Conservation (phyloP, 2,329 filamentous ascomycete species). For the Microcyclospora pomicola region DNA sequence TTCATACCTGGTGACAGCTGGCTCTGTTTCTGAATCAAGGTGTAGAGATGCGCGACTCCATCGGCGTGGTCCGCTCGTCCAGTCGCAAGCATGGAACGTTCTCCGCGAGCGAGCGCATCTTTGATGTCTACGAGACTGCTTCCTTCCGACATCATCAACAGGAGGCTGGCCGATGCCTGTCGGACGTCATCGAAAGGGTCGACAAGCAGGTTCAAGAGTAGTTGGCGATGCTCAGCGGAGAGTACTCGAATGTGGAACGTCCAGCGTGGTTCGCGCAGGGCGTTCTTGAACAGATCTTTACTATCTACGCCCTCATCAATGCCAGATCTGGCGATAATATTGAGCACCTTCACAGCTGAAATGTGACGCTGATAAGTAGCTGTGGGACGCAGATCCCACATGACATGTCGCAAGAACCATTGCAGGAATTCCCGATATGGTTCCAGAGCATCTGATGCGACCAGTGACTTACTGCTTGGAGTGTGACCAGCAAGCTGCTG, state of each 20-base stretch:
- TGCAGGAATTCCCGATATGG: slow-evolving; percentile 41
- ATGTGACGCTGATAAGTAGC: slow-evolving; percentile 85
- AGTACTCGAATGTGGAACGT: slow-evolving; percentile 34
- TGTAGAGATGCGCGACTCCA: slow-evolving; percentile 65
- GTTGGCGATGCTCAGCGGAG: slow-evolving; percentile 35
- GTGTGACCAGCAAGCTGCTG: background rate
- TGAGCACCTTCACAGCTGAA: slow-evolving; percentile 58
- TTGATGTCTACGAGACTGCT: background rate
- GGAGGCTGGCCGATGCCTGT: slow-evolving; percentile 30
- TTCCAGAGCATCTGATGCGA: slow-evolving; percentile 1
- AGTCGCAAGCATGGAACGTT: slow-evolving; percentile 50
- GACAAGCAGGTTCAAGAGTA: slow-evolving; percentile 64
- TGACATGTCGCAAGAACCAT: slow-evolving; percentile 63
- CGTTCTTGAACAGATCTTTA: slow-evolving; percentile 31
- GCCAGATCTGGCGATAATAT: slow-evolving; percentile 53
- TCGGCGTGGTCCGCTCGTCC: slow-evolving; percentile 86
- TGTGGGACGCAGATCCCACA: slow-evolving; percentile 60
- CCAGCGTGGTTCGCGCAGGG: slow-evolving; percentile 37
- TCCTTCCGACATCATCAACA: background rate
- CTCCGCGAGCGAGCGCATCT: slow-evolving; percentile 21
- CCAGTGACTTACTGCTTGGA: background rate
- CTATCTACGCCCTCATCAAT: slow-evolving; percentile 39
- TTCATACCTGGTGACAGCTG: slow-evolving; percentile 5
- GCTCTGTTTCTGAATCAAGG: slow-evolving; percentile 43
- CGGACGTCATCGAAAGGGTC: slow-evolving; percentile 92